Base-by-base conservation (phyloP, 179 eudicot genomes). In the Silene vulgaris region DNA sequence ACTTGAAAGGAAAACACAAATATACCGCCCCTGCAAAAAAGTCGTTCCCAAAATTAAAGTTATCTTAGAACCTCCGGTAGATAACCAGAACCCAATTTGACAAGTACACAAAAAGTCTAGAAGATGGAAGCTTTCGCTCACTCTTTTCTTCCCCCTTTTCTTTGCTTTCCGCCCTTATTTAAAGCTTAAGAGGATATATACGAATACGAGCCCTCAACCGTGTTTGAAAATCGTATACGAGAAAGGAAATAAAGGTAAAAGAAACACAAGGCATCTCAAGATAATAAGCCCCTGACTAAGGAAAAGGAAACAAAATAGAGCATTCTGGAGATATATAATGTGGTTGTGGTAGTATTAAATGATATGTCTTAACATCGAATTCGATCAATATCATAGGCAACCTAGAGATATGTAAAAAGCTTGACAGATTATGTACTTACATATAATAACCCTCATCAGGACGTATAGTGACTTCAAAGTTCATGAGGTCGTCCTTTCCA, bases 401-500 rank as follows among this genome's bases (percentile, higher is more conserved):
- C 35, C 65, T n/a, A 45, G 21, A 23, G 59, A 67, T 2, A 8
- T 62, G 62, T 21, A 17, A 17, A 12, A 20, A 40, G 57, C 54
- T 57, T 64, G 52, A 71, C 74, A 52, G 59, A 76, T 70, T 66
- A 64, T 74, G 59, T 68, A 86, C 97, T 88, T 80, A 96, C 99
- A 81, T 0, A 84, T 96, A 96, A 74, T 84, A 96, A 73, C 99
- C 99, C 71, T 96, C 99, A 76, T 96, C 97, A 72, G 99, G 97
- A 56, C 87, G 89, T 43, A 95, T 85, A 16, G 93, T 86, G 71
- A 95, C 96, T 83, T 95, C 99, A 80, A 95, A 95, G 84, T 87
- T 96, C 99, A 96, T 93, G 78, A 96, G 87, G 57, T 96, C 97
- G 76, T 96, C 99, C 85, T 88, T 90, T 66, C 97, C 99, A 80